phyloP scores from a whole-genome alignment of 2,329 filamentous ascomycete species.

The Colletotrichum paranaense region DNA sequence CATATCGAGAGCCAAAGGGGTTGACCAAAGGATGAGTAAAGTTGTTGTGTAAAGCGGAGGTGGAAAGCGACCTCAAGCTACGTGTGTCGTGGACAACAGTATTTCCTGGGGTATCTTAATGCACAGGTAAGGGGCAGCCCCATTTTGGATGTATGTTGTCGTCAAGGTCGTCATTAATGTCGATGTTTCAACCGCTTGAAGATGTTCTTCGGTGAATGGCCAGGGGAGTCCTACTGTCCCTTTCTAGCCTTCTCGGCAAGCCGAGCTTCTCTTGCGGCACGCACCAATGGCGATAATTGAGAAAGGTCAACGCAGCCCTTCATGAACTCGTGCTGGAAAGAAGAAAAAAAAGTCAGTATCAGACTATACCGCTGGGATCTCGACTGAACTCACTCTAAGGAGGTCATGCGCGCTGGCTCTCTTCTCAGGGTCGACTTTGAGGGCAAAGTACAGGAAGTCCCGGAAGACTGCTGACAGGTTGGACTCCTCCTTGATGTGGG shows the following conservation, averaged over 20 bases:
- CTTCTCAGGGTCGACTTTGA: slow-evolving; percentile 98
- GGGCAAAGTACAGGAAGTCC: slow-evolving; percentile 91
- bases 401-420: slow-evolving; percentile 94
- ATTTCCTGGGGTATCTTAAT: slow-evolving; percentile 33
- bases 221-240: slow-evolving; percentile 51
- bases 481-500: slow-evolving; percentile 92
- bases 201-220: slow-evolving; percentile 25
- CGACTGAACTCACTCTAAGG: slow-evolving; percentile 76
- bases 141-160: slow-evolving; percentile 23
- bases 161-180: slow-evolving; percentile 33
- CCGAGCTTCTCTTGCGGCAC: slow-evolving; percentile 85
- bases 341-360: background rate
- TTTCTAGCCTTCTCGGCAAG: slow-evolving; percentile 86
- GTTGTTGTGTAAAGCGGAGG: background rate
- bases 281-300: slow-evolving; percentile 87
- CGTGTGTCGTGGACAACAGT: slow-evolving; percentile 28
- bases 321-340: slow-evolving; percentile 81
- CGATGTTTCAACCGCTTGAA: slow-evolving; percentile 33
- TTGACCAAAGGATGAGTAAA: background rate
- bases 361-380: background rate
- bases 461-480: slow-evolving; percentile 84
- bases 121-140: slow-evolving; percentile 28
- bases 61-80: slow-evolving; percentile 11
- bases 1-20: background rate
- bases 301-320: slow-evolving; percentile 77